Conservation (phyloP, 2,329 filamentous ascomycete genomes). For the Amauroascus verrucosus region DNA sequence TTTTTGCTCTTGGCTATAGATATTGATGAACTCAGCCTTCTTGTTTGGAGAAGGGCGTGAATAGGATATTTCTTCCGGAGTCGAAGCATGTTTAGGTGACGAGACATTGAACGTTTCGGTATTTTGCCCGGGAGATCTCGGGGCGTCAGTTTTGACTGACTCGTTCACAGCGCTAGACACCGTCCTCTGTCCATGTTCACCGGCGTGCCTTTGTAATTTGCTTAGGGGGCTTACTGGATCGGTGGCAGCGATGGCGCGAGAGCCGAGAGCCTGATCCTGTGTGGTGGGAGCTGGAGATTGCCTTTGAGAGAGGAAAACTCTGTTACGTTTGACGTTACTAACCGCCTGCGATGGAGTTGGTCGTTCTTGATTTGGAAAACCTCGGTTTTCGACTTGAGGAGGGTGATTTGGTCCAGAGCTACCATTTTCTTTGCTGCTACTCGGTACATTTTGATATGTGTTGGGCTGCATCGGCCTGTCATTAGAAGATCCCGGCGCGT, state of each 20-base stretch:
- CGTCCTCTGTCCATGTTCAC: neutral
- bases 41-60: neutral
- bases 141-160: neutral
- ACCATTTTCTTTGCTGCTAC: neutral
- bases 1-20: neutral
- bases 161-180: neutral
- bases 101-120: neutral
- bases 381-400: no score
- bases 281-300: neutral
- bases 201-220: neutral
- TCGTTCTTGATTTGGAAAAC: neutral
- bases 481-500: neutral
- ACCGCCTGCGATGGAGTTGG: neutral
- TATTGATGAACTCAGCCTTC: neutral
- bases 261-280: constrained; percentile 1
- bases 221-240: neutral
- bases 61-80: neutral
- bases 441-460: neutral
- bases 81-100: neutral
- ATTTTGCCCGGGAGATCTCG: neutral
- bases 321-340: neutral
- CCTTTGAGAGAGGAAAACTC: neutral
- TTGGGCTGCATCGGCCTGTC: neutral
- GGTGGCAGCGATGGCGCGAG: constrained; percentile 1
- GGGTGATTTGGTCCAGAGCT: neutral